Conservation (phyloP, 163 green algal species). For the Chlamydomonas reinhardtii region DNA sequence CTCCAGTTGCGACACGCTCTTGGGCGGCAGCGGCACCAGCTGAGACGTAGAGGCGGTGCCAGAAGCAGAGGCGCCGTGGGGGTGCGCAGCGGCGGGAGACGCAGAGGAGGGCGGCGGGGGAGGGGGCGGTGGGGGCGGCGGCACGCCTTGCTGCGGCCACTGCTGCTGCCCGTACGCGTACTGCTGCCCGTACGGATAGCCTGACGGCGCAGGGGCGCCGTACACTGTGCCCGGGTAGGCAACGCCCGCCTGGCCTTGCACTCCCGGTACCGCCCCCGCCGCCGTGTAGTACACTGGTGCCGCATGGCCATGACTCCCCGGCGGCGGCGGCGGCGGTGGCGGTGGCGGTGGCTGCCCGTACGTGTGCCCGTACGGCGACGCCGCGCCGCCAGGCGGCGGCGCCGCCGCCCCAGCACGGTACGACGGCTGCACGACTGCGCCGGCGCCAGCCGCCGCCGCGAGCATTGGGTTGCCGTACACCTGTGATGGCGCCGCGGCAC, state of each 20-base stretch:
- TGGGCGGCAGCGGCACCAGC: slow-evolving; percentile 36
- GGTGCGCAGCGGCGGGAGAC: neutral
- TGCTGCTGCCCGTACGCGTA: neutral
- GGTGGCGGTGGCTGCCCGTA: neutral
- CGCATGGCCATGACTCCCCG: no score
- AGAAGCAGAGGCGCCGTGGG: neutral
- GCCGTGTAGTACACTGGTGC: no score
- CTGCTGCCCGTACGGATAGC: neutral
- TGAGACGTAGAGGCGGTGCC: neutral
- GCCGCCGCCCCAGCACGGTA: neutral
- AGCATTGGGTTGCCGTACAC: slow-evolving; percentile 50
- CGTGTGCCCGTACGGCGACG: no score
- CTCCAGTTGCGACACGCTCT: slow-evolving; percentile 75
- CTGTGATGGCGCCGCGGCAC: neutral
- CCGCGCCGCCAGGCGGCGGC: neutral
- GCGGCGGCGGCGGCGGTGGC: neutral
- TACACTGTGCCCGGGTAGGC: no score
- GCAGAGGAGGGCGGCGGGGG: neutral
- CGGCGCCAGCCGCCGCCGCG: neutral
- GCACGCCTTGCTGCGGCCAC: no score
- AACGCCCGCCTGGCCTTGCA: no score
- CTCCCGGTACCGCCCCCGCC: no score
- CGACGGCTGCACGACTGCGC: no score
- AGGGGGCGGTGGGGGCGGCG: neutral
- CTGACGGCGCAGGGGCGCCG: no score